These are phyloP conservation scores for Ceratocystis eucalypticola DNA, from an alignment of 2,329 filamentous ascomycete genomes.

Conservation along the genomic window DNA sequence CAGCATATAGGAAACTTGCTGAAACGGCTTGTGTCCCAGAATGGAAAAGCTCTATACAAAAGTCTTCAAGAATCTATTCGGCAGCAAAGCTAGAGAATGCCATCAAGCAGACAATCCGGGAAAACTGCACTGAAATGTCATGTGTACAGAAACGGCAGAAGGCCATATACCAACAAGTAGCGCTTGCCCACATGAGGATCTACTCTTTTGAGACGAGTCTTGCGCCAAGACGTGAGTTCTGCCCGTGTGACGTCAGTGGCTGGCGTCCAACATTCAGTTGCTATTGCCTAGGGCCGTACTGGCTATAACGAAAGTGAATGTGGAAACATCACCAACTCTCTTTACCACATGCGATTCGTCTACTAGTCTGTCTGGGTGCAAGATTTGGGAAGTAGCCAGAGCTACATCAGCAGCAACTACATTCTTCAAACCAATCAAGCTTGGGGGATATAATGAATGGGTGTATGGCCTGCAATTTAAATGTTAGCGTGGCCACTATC, in stretches of 20 bases:
- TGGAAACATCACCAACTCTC: conserved; percentile 20
- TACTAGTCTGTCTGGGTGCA: conserved; percentile 20
- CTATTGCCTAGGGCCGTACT: not conserved
- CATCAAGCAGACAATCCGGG: not conserved
- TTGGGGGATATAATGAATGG: conserved; percentile 13
- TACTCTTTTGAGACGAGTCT: not conserved
- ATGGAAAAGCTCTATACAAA: not conserved
- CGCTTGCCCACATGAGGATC: not conserved
- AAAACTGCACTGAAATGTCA: not conserved
- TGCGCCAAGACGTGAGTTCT: not conserved
- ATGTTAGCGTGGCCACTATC: too few relatives aligned
- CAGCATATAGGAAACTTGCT: not conserved
- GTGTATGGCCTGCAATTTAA: too few relatives aligned
- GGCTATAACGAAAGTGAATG: not conserved
- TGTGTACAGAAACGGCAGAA: not conserved
- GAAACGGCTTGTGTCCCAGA: not conserved
- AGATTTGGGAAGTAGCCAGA: conserved; percentile 25
- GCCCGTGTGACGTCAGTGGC: not conserved
- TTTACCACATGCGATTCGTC: conserved; percentile 24
- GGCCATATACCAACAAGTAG: too few relatives aligned
- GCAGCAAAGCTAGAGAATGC: not conserved
- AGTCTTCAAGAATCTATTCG: not conserved
- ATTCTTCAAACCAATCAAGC: conserved; percentile 25
- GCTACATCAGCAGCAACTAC: conserved; percentile 25
- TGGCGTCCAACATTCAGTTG: not conserved